A percentile compares a stretch with the other conserved stretches of the same genome.
Evolutionary conservation across 495 filamentous ascomycete species (phyloP).

Genomic region (Staphylotrichum longicolle): DNA sequence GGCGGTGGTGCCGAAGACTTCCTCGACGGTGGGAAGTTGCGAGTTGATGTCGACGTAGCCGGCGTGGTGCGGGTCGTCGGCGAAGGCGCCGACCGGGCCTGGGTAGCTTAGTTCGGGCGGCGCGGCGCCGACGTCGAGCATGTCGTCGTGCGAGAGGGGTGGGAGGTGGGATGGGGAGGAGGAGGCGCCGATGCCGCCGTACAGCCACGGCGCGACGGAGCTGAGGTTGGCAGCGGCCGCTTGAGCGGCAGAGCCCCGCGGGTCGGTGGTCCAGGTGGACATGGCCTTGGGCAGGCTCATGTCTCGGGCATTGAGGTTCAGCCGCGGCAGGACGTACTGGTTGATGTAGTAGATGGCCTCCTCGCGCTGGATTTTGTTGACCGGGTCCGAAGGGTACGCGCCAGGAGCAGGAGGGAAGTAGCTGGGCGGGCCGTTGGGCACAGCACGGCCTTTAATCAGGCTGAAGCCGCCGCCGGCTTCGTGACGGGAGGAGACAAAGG

Average conservation of each 20-base stretch:
- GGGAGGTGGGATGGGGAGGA: neutral
- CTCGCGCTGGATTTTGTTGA: slow-evolving; percentile 58
- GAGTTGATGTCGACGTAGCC: slow-evolving; percentile 14
- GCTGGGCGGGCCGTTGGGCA: slow-evolving; percentile 54
- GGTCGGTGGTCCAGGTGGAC: slow-evolving; percentile 25
- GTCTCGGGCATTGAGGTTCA: slow-evolving; percentile 44
- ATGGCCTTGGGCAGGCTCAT: slow-evolving; percentile 36
- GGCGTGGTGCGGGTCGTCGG: slow-evolving; percentile 10
- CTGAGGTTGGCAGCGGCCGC: slow-evolving; percentile 32
- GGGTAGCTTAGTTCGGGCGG: slow-evolving; percentile 37
- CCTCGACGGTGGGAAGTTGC: slow-evolving; percentile 15
- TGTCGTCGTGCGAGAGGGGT: slow-evolving; percentile 12
- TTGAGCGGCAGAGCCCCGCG: slow-evolving; percentile 14
- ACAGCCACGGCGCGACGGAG: slow-evolving; percentile 47
- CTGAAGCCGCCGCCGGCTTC: slow-evolving; percentile 49
- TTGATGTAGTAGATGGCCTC: slow-evolving; percentile 65
- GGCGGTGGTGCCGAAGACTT: slow-evolving; percentile 6
- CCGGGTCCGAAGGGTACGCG: slow-evolving; percentile 47
- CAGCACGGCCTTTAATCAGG: slow-evolving; percentile 54
- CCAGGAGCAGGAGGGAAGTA: slow-evolving; percentile 48
- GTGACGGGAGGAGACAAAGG: slow-evolving; percentile 49
- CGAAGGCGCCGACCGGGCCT: slow-evolving; percentile 30
- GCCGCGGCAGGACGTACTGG: slow-evolving; percentile 59
- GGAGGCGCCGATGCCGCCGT: slow-evolving; percentile 29
- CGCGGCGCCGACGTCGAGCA: slow-evolving; percentile 25